These are phyloP conservation scores for Echium plantagineum DNA, from an alignment of 257 asterid genomes.

Conservation along the genomic window DNA sequence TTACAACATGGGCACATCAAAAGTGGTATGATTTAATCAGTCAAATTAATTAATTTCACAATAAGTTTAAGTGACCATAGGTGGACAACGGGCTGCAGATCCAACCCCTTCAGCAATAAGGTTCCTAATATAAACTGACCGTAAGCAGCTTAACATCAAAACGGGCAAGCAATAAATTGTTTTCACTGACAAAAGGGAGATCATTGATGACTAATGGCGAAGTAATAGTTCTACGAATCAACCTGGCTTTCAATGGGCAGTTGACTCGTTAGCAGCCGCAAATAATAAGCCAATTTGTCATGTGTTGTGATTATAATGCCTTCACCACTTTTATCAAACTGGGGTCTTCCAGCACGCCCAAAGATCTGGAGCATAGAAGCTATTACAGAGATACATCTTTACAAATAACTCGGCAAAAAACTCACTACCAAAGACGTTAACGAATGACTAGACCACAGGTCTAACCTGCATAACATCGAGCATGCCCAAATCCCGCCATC, in stretches of 20 bases:
- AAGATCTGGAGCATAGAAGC: constrained; percentile 50
- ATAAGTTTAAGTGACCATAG: not conserved
- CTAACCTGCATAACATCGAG: constrained; percentile 98
- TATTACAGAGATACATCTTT: constrained; percentile 13
- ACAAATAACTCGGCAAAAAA: constrained; percentile 7
- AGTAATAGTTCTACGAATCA: not conserved
- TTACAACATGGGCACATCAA: not conserved
- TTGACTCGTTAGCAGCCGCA: constrained; percentile 88
- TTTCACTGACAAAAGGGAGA: no score
- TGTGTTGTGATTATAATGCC: constrained; percentile 89
- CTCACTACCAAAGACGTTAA: constrained; percentile 1
- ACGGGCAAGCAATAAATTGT: not conserved
- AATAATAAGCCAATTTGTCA: constrained; percentile 78
- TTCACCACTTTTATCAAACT: constrained; percentile 98
- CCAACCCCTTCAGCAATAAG: not conserved
- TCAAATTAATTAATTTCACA: not conserved
- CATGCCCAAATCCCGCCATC: constrained; percentile 98
- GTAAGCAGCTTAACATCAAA: not conserved
- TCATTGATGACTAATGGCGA: not conserved
- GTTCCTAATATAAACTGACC: not conserved
- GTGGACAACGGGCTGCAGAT: not conserved
- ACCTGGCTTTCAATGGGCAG: constrained; percentile 99
- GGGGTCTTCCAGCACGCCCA: constrained; percentile 99
- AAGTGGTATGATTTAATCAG: not conserved
- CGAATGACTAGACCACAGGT: constrained; percentile 10